Percentiles rank a stretch among this genome's conserved stretches.
Conservation (phyloP, 345 rosid genomes). For the Erodium maritimum region DNA sequence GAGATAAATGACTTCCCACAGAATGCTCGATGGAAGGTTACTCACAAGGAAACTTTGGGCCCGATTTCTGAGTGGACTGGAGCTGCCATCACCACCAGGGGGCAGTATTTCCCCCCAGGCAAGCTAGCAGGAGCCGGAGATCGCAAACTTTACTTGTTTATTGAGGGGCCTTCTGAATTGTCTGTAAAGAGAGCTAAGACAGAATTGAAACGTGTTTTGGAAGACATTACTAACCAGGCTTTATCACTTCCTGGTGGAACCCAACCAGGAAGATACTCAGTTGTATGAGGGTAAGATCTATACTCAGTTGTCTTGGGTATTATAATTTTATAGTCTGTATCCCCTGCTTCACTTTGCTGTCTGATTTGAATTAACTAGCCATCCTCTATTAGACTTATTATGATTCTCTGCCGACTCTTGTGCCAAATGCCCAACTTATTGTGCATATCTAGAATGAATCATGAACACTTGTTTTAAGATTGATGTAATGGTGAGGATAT, state of each 20-base stretch:
- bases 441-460: neutral
- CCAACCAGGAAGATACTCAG: constrained; percentile 88
- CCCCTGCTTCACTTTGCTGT: no score
- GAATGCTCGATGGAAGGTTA: constrained; percentile 97
- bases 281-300: constrained; percentile 51
- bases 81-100: constrained; percentile 93
- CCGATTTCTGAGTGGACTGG: constrained; percentile 96
- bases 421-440: neutral
- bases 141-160: constrained; percentile 82
- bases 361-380: no score
- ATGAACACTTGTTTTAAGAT: no score
- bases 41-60: constrained; percentile 96
- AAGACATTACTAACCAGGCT: constrained; percentile 76
- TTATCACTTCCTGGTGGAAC: constrained; percentile 82
- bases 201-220: constrained; percentile 80
- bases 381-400: no score
- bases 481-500: no score
- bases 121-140: constrained; percentile 61
- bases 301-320: neutral
- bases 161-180: constrained; percentile 78
- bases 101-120: constrained; percentile 67
- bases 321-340: neutral
- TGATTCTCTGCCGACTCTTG: neutral
- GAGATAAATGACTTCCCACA: constrained; percentile 95
- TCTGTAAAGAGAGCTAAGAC: constrained; percentile 87